Percentiles rank a stretch among this genome's conserved stretches.
Conservation (phyloP, 345 rosid genomes). For the Adansonia digitata region DNA sequence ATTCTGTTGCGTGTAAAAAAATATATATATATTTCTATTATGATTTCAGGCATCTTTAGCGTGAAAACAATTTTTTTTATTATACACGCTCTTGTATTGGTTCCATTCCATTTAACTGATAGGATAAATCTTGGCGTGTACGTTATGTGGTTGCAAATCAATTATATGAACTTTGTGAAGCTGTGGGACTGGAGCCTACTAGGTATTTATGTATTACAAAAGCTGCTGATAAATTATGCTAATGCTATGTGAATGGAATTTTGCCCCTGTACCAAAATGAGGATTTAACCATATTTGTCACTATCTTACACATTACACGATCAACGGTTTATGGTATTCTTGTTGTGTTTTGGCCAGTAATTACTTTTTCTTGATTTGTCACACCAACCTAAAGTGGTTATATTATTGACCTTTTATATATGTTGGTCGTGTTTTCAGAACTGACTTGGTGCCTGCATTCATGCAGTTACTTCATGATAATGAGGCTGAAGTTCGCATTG, state of each 20-base stretch:
- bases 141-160: constrained; percentile 98
- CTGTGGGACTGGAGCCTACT: constrained; percentile 91
- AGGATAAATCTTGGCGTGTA: constrained; percentile 99
- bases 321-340: not conserved
- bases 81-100: not conserved
- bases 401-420: not conserved
- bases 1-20: not conserved
- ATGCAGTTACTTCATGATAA: constrained; percentile 89
- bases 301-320: not conserved
- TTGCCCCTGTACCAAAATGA: not conserved
- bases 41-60: not conserved
- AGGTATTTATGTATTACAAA: constrained; percentile 42
- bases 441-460: constrained; percentile 89
- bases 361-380: not conserved
- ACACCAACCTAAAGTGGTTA: not conserved
- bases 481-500: constrained; percentile 99
- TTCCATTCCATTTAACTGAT: constrained; percentile 31
- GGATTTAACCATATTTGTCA: not conserved
- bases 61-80: not conserved
- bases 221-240: not conserved
- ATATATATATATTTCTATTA: too few relatives aligned
- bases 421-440: constrained; percentile 34
- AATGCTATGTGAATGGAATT: not conserved
- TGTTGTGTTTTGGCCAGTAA: not conserved
- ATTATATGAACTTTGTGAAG: constrained; percentile 93